Base-by-base conservation (phyloP, 768 basidiomycete genomes). In the Calocybe indica region DNA sequence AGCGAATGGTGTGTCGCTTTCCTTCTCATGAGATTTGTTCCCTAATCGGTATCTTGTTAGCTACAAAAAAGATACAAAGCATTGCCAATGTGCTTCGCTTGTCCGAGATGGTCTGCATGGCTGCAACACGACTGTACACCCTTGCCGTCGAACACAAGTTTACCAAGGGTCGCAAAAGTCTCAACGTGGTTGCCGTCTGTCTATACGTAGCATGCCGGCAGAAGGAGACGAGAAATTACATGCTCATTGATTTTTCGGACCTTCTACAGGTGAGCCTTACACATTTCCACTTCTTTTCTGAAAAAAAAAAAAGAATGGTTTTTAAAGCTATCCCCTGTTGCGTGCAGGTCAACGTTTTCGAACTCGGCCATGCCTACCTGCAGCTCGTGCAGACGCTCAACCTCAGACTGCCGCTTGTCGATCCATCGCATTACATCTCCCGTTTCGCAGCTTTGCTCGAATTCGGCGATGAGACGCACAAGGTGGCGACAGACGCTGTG, bases 191-290 rank as follows among this genome's bases (percentile, higher is more conserved):
- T 33, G 96, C 94, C 3, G 89, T 94, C 37, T 99, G 96, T 62
- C 76, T 98, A 40, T 98, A 99, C 61, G 82, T 95, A 37, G 91
- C 93, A 3, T 95, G 93, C 61, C 68, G 95, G 50, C 85, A 93
- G 66, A 88, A 87, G 58, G 90, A 95, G 65, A 92, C 90, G 0
- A 70, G 86, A 45, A 91, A 85, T 48, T 90, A 94, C 64, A 98
- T 98, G 96, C 80, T 99, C 22, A 98, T 99, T 52, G 96, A 99
- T 68, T 98, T 99, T 58, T 92, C 92, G n/a, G 95, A 98, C 61
- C 73, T 94, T 36, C 78, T 99, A 3, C 88, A 92, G 72, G 94
- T 88, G 55, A 52, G 63, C 55, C 1, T 13, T 32, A 51, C 29
- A 42, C 39, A 38, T 15, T 11, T 29, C 33, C 5, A 40, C n/a